Percentiles rank a stretch among this genome's conserved stretches.
Evolutionary conservation across 805 yeast species (phyloP).

Genomic region (Sugiyamaella marilandica): DNA sequence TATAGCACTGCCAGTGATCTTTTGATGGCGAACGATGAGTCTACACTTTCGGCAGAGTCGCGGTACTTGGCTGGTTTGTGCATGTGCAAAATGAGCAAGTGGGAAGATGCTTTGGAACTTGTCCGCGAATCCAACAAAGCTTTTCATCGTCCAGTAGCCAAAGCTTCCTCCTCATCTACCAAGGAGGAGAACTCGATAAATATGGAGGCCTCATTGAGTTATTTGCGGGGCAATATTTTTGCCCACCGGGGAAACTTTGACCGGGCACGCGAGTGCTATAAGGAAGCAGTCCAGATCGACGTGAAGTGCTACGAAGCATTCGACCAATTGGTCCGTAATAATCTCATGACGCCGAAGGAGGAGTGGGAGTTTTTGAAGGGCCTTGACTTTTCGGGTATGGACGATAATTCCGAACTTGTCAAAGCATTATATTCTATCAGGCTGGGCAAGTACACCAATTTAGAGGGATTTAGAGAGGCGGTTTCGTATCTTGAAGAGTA

Average conservation of each 20-base stretch:
- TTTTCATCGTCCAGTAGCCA: background rate
- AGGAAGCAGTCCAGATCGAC: constrained; percentile 82
- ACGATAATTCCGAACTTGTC: constrained; percentile 74
- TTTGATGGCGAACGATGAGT: constrained; percentile 51
- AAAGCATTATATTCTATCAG: constrained; percentile 69
- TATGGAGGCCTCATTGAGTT: constrained; percentile 82
- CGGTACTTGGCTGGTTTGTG: constrained; percentile 76
- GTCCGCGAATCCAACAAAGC: constrained; percentile 59
- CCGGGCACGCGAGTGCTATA: constrained; percentile 77
- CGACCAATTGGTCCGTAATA: constrained; percentile 65
- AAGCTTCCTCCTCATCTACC: background rate
- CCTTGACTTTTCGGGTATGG: constrained; percentile 55
- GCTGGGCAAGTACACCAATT: constrained; percentile 63
- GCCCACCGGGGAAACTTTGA: constrained; percentile 80
- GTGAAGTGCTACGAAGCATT: constrained; percentile 93
- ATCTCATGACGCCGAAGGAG: constrained; percentile 74
- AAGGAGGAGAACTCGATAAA: constrained; percentile 40
- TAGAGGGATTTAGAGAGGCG: constrained; percentile 56
- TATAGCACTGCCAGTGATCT: constrained; percentile 74
- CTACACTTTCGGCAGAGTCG: constrained; percentile 41
- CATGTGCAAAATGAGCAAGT: constrained; percentile 57
- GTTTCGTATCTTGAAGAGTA: constrained; percentile 63
- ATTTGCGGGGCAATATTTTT: constrained; percentile 75
- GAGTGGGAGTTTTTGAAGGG: constrained; percentile 74
- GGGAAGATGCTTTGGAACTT: constrained; percentile 86